phyloP scores from a whole-genome alignment of 2,329 filamentous ascomycete species.

The Penicillium decumbens region DNA sequence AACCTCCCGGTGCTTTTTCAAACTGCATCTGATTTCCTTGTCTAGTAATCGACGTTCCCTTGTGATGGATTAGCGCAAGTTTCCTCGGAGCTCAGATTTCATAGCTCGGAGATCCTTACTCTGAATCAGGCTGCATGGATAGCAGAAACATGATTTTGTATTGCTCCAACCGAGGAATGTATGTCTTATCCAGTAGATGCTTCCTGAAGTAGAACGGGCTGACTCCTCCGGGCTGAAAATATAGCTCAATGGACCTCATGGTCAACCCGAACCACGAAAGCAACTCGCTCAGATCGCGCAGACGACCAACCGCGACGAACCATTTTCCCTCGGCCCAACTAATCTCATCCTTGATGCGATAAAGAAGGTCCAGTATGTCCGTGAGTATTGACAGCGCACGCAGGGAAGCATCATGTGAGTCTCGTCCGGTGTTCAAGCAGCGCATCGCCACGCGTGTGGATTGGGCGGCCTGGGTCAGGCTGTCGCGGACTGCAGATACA shows the following conservation, averaged over 20 bases:
- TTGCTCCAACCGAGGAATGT: slow-evolving; percentile 27
- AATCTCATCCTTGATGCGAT: slow-evolving; percentile 23
- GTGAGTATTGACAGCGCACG: slow-evolving; percentile 19
- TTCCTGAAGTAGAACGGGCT: slow-evolving; percentile 24
- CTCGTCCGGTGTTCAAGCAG: slow-evolving; percentile 7
- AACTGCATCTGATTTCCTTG: slow-evolving; percentile 13
- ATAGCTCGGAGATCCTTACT: slow-evolving; percentile 11
- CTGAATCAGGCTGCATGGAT: slow-evolving; percentile 26
- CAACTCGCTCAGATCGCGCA: slow-evolving; percentile 21
- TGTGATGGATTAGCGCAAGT: not conserved
- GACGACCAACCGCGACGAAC: slow-evolving; percentile 17
- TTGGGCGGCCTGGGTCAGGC: not conserved
- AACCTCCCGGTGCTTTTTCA: not conserved
- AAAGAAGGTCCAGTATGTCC: slow-evolving; percentile 24
- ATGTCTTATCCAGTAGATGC: slow-evolving; percentile 25
- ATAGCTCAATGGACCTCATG: slow-evolving; percentile 25
- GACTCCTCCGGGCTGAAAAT: slow-evolving; percentile 32
- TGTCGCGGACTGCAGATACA: slow-evolving; percentile 5
- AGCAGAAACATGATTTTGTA: slow-evolving; percentile 29
- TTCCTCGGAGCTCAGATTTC: not conserved
- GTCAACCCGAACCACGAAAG: slow-evolving; percentile 22
- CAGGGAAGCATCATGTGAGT: slow-evolving; percentile 24
- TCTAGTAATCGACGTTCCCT: slow-evolving; percentile 7
- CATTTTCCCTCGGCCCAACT: slow-evolving; percentile 24
- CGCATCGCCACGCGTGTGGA: not conserved